phyloP scores from a whole-genome alignment of 2,329 filamentous ascomycete species.

The Aspergillus calidoustus region DNA sequence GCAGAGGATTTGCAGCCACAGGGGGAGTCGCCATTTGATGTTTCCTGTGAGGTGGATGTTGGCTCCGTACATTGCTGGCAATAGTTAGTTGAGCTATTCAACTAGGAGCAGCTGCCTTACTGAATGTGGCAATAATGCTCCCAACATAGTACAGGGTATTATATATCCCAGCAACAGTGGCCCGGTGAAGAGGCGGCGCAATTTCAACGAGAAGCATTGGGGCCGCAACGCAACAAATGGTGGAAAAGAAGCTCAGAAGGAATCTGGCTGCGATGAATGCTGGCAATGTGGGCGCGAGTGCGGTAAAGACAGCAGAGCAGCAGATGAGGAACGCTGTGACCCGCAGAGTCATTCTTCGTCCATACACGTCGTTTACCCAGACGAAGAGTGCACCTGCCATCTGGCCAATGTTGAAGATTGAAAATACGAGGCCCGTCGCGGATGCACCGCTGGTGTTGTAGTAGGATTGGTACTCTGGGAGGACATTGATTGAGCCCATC shows the following conservation, averaged over 20 bases:
- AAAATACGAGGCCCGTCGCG: conserved; percentile 5
- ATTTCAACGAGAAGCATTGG: conserved; percentile 13
- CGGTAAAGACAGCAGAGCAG: conserved; percentile 6
- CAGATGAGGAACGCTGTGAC: background rate
- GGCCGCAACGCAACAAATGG: conserved; percentile 6
- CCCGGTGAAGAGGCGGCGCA: conserved; percentile 6
- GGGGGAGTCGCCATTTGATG: conserved; percentile 8
- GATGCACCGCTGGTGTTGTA: conserved; percentile 5
- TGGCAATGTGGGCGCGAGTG: background rate
- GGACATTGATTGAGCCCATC: conserved; percentile 11
- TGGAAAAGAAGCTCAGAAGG: conserved; percentile 10
- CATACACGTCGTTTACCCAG: conserved; percentile 3
- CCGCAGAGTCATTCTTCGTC: background rate
- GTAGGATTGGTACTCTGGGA: conserved; percentile 9
- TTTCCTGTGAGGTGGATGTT: conserved; percentile 10
- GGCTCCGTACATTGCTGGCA: conserved; percentile 8
- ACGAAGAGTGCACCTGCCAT: conserved; percentile 6
- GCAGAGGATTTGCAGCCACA: conserved; percentile 10
- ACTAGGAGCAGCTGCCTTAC: background rate
- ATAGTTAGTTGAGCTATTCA: background rate
- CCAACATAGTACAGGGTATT: conserved; percentile 10
- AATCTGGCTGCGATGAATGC: conserved; percentile 7
- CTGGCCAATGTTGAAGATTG: conserved; percentile 11
- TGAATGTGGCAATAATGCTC: conserved; percentile 10
- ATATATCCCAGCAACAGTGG: conserved; percentile 7